phyloP scores from a whole-genome alignment of 179 eudicot genomes.

The Patellifolia procumbens region DNA sequence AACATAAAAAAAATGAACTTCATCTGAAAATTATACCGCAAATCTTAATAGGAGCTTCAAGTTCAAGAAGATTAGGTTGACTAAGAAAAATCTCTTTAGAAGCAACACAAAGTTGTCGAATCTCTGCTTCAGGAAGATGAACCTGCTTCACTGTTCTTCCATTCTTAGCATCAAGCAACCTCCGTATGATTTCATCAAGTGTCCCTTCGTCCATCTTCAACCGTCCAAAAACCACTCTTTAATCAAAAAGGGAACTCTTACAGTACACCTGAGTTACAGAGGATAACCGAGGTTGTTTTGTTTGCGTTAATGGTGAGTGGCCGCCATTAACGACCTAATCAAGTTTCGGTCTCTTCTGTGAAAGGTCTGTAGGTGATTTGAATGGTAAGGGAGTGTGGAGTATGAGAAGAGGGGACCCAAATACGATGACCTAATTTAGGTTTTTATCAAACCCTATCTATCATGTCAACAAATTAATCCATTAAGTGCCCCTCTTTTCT shows the following conservation, averaged over 20 bases:
- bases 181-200: slow-evolving; percentile 51
- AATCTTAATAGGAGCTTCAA: slow-evolving; percentile 86
- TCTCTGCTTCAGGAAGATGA: slow-evolving; percentile 58
- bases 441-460: not conserved
- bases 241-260: not conserved
- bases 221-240: slow-evolving; percentile 10
- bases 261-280: slow-evolving; percentile 2
- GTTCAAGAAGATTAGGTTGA: slow-evolving; percentile 80
- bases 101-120: slow-evolving; percentile 59
- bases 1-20: not conserved
- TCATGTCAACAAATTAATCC: no score
- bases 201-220: slow-evolving; percentile 50
- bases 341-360: not conserved
- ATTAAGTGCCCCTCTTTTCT: not conserved
- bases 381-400: not conserved
- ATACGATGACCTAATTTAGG: slow-evolving; percentile 7
- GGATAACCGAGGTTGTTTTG: not conserved
- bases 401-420: not conserved
- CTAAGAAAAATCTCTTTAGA: slow-evolving; percentile 62
- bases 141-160: slow-evolving; percentile 59
- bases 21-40: slow-evolving; percentile 45
- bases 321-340: not conserved
- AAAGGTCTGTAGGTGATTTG: not conserved
- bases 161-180: slow-evolving; percentile 55
- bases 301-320: slow-evolving; percentile 6